Base-by-base conservation (phyloP, 371 early-diverging fungal genomes). In the Rhizopus sp. region DNA sequence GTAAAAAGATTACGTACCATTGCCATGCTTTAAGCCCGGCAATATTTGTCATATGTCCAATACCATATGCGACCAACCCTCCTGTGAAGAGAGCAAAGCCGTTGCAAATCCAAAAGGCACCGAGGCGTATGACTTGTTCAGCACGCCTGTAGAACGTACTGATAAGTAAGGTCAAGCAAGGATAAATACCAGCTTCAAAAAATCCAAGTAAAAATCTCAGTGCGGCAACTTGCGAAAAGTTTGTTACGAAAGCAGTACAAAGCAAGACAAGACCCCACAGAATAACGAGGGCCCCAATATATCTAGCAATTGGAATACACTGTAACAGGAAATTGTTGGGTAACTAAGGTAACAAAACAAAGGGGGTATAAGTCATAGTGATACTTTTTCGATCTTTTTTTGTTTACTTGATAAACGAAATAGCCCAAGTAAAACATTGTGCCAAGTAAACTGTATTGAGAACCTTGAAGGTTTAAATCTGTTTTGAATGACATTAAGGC, bases 301-400 rank as follows among this genome's bases (percentile, higher is more conserved):
- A 69, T 46, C 62, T 67, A 4, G 58, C 69, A 5, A 75, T 52
- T 3, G 59, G 57, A 6, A 75, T 38, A 9, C 70, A 61, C 35
- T 75, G 75, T 46, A 75, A 45, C 10, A 69, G 54, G 50, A 53
- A 72, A 37, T 72, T 72, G 32, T 71, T 75, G n/a, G 75, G 75
- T 10, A 72, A 31, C 75, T 75, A 39, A 17, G n/a, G 16, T 13
- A 13, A 34, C 39, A 52, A 30, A 38, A 38, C 16, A 48, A 48
- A 12, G 10, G 12, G 51, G 29, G 30, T 29, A 41, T 10, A 30
- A 7, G 13, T 16, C 12, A 35, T 60, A 33, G 17, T 4, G 37
- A 48, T 13, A n/a, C 5, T 23, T 35, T 2, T 38, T 15, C 10
- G 3, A 35, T 35, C 23, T 23, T 17, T 8, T 17, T 39, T 31